phyloP scores from a whole-genome alignment of 805 yeast species.

The Hanseniaspora meyeri region DNA sequence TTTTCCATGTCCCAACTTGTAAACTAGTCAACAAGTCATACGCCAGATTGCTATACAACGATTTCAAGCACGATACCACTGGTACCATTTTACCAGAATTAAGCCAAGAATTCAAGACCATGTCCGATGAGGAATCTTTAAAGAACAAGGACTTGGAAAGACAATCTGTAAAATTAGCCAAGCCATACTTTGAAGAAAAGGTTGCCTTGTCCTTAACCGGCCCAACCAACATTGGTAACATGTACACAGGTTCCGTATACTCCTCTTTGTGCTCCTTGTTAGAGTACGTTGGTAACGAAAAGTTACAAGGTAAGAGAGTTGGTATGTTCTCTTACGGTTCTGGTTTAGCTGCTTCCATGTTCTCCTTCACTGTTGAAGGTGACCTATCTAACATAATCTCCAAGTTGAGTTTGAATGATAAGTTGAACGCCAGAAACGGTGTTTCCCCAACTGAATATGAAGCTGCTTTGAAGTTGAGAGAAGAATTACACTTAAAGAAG shows the following conservation, averaged over 20 bases:
- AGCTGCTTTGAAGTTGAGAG: conserved; percentile 72
- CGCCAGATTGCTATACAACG: conserved; percentile 84
- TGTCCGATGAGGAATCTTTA: conserved; percentile 51
- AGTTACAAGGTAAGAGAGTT: conserved; percentile 69
- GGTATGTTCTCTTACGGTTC: conserved; percentile 96
- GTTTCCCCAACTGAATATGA: conserved; percentile 73
- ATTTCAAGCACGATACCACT: conserved; percentile 60
- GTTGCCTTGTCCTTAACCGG: conserved; percentile 71
- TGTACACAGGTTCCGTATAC: conserved; percentile 92
- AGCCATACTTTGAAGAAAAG: conserved; percentile 52
- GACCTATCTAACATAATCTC: conserved; percentile 59
- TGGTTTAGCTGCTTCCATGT: conserved; percentile 87
- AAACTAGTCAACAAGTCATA: conserved; percentile 85
- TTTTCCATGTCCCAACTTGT: conserved; percentile 97
- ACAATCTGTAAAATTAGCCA: conserved; percentile 65
- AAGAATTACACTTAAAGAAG: conserved; percentile 75
- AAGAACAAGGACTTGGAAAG: conserved; percentile 75
- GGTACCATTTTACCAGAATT: conserved; percentile 43
- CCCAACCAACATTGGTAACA: conserved; percentile 95
- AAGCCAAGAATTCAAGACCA: conserved; percentile 26
- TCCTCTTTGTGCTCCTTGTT: conserved; percentile 74
- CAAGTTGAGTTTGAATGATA: conserved; percentile 53
- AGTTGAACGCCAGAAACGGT: conserved; percentile 51
- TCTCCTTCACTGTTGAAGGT: conserved; percentile 66
- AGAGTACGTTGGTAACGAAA: conserved; percentile 58